Evolutionary conservation across 78 protist species (phyloP), one percentile per base, ranked within the genome.

Genomic region (Pigoraptor vietnamica): DNA sequence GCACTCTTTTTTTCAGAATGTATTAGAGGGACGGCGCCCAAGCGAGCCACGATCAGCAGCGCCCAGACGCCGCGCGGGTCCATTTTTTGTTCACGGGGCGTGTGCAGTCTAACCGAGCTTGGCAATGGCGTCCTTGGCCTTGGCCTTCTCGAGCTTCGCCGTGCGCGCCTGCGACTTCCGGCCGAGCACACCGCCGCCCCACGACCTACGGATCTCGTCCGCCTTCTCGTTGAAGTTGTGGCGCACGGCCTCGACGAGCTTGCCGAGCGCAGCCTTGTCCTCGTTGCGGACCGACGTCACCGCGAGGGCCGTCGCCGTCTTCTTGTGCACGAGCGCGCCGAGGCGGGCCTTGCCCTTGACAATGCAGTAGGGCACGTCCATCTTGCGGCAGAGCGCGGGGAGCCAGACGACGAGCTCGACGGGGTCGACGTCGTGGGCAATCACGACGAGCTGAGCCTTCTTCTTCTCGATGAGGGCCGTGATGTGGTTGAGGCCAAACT

Each of bases 391-490:
- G 87, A 99, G 97, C 35, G 99, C 95, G 67, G 99, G 99, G 34
- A 99, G 93, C 97, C 97, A 98, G 87, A 98, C 67, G 83, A 98
- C 99, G 39, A 98, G 82, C 97, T 98, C 99, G 89, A 99, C 93
- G 89, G 99, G 99, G 95, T 97, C 99, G n/a, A 99, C 99, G 86
- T 98, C 99, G 97, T 96, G 97, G 1, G 99, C 99, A 84, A 99
- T 98, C 91, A 99, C 97, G 79, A 99, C 99, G 40, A 99, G 96
- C 92, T 94, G 34, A n/a, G 99, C 99, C 97, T 97, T 98, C 98
- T 97, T 96, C 94, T 92, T 87, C 97, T 98, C 99, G 87, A 99
- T 92, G 37, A 98, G 93, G 89, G 93, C 82, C 88, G 98, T 95
- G 92, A 99, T 96, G 93, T 97, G 97, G 97, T 99, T 97, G 93